These are phyloP conservation scores for Fusarium sp. DNA, from an alignment of 2,329 filamentous ascomycete genomes.

Conservation along the genomic window DNA sequence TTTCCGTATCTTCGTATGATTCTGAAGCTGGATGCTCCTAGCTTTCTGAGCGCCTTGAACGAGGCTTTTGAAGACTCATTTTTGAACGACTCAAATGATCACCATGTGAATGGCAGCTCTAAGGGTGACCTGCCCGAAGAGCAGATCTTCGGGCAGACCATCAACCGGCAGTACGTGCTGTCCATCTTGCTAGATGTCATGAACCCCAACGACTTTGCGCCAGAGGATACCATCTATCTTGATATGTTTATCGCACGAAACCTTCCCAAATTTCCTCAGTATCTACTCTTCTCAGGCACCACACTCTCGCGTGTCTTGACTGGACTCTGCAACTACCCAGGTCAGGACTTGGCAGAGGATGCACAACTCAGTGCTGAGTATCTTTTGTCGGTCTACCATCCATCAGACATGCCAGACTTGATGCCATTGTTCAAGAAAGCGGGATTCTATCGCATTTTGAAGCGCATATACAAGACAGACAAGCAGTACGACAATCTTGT, in stretches of 20 bases:
- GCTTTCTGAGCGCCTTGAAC: constrained; percentile 94
- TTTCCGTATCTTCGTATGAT: constrained; percentile 89
- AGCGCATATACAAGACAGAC: constrained; percentile 85
- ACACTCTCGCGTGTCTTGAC: constrained; percentile 83
- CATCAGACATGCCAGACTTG: constrained; percentile 80
- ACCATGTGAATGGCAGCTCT: constrained; percentile 62
- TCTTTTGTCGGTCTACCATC: constrained; percentile 91
- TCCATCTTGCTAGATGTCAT: constrained; percentile 93
- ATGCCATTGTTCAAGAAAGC: constrained; percentile 84
- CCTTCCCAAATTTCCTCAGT: constrained; percentile 95
- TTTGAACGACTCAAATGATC: constrained; percentile 82
- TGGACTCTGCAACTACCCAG: constrained; percentile 87
- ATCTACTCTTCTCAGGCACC: constrained; percentile 89
- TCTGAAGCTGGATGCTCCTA: constrained; percentile 88
- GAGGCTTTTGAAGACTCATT: constrained; percentile 97
- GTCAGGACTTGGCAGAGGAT: constrained; percentile 84
- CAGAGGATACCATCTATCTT: constrained; percentile 89
- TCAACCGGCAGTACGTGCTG: constrained; percentile 92
- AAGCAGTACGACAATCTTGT: constrained; percentile 83
- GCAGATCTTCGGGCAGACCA: constrained; percentile 75
- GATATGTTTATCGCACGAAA: constrained; percentile 99
- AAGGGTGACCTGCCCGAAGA: constrained; percentile 70
- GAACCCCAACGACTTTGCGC: constrained; percentile 78
- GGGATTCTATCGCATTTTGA: constrained; percentile 90
- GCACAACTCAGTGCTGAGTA: constrained; percentile 98